A percentile compares a stretch with the other conserved stretches of the same genome.
Conservation (phyloP, 345 rosid genomes). For the Eucalyptus urophylla region DNA sequence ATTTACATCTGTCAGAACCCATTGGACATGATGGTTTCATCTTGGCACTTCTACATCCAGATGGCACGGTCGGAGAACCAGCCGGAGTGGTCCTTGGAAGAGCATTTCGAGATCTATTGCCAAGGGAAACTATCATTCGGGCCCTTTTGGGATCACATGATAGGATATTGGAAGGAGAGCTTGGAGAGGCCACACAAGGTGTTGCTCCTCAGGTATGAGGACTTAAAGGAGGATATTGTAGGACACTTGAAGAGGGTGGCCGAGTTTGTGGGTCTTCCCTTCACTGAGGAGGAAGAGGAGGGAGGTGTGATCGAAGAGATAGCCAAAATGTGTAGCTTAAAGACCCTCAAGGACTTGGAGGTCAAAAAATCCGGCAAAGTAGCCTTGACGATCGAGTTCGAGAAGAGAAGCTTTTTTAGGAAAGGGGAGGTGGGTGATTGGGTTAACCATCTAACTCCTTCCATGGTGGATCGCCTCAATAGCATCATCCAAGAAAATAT, state of each 20-base stretch:
- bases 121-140: slow-evolving; percentile 5
- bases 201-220: slow-evolving; percentile 18
- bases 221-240: slow-evolving; percentile 5
- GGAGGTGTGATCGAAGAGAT: background rate
- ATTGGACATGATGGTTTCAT: background rate
- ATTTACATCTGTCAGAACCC: background rate
- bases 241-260: background rate
- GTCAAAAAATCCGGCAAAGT: background rate
- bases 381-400: rapidly evolving
- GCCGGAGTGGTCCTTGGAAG: background rate
- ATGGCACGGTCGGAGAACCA: rapidly evolving
- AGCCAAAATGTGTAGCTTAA: background rate
- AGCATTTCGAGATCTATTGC: background rate
- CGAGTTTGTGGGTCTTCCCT: background rate
- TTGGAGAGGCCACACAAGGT: slow-evolving; percentile 4
- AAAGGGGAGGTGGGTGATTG: background rate
- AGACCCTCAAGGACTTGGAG: background rate
- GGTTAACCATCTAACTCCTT: background rate
- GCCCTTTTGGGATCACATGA: slow-evolving; percentile 23
- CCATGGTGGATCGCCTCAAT: background rate
- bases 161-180: slow-evolving; percentile 20
- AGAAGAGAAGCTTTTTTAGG: background rate
- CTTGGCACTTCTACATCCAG: background rate
- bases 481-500: background rate
- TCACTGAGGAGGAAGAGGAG: background rate